Evolutionary conservation across 345 rosid species (phyloP).

Genomic region (Corchorus olitorius): DNA sequence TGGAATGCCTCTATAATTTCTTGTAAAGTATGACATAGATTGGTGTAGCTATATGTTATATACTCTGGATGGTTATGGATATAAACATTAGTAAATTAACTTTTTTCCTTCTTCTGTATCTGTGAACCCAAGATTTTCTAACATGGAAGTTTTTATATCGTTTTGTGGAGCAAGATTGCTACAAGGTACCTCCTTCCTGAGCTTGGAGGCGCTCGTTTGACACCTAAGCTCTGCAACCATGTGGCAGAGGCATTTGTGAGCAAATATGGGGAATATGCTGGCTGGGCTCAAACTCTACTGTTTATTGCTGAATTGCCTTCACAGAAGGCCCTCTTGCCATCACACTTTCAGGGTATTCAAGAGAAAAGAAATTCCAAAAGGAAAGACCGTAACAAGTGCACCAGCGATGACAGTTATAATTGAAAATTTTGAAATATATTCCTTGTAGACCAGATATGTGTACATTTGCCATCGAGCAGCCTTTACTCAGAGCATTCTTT

Average conservation of each 20-base stretch:
- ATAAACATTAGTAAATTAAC: background rate
- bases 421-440: background rate
- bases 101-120: background rate
- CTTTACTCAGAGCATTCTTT: background rate
- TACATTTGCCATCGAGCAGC: background rate
- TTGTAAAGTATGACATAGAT: background rate
- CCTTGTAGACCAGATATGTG: background rate
- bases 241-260: constrained; percentile 94
- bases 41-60: background rate
- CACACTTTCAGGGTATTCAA: constrained; percentile 38
- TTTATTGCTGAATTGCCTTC: constrained; percentile 90
- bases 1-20: background rate
- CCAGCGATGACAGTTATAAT: constrained; percentile 23
- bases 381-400: constrained; percentile 21
- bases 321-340: constrained; percentile 68
- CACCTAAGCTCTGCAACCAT: constrained; percentile 60
- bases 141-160: constrained; percentile 23
- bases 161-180: constrained; percentile 63
- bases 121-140: constrained; percentile 20
- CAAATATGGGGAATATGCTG: constrained; percentile 91
- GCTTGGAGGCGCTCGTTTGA: constrained; percentile 75
- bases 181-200: constrained; percentile 79
- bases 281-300: constrained; percentile 95
- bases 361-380: constrained; percentile 35
- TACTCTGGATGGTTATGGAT: background rate